Conservation (phyloP, 495 filamentous ascomycete genomes). For the Aspergillus nidulans region DNA sequence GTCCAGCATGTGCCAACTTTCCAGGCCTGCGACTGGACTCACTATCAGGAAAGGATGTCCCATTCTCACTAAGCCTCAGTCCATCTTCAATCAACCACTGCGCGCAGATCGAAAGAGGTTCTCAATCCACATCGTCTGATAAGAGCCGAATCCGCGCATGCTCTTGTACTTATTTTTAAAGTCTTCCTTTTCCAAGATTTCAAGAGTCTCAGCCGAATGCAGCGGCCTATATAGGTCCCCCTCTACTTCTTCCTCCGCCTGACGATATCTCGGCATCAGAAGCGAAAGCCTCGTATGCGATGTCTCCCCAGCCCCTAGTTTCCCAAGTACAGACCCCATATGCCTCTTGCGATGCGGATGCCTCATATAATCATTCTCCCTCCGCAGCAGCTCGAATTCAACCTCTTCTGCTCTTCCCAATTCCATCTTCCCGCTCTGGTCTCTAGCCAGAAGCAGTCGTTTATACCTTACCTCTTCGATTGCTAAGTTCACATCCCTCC, state of each 20-base stretch:
- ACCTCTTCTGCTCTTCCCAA: neutral
- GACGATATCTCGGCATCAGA: neutral
- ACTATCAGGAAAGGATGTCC: no score
- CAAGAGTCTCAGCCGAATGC: neutral
- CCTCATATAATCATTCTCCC: constrained; percentile 7
- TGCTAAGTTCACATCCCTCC: constrained; percentile 7
- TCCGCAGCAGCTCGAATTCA: constrained; percentile 1
- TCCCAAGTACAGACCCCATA: neutral
- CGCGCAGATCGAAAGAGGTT: neutral
- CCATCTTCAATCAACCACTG: neutral
- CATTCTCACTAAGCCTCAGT: no score
- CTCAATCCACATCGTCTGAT: neutral
- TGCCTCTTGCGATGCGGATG: neutral
- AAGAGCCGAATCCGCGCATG: neutral
- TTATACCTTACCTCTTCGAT: constrained; percentile 7
- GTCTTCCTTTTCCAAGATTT: neutral
- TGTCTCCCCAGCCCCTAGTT: neutral
- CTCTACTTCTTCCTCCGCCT: neutral
- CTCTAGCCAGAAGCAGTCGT: neutral
- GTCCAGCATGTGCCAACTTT: no score
- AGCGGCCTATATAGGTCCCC: neutral
- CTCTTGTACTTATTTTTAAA: neutral
- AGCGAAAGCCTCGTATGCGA: neutral
- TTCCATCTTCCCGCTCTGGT: no score
- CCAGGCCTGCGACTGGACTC: no score